A percentile compares a stretch with the other conserved stretches of the same genome.
Evolutionary conservation across 495 filamentous ascomycete genomes (phyloP).

Genomic region (Aspergillus haitiensis): DNA sequence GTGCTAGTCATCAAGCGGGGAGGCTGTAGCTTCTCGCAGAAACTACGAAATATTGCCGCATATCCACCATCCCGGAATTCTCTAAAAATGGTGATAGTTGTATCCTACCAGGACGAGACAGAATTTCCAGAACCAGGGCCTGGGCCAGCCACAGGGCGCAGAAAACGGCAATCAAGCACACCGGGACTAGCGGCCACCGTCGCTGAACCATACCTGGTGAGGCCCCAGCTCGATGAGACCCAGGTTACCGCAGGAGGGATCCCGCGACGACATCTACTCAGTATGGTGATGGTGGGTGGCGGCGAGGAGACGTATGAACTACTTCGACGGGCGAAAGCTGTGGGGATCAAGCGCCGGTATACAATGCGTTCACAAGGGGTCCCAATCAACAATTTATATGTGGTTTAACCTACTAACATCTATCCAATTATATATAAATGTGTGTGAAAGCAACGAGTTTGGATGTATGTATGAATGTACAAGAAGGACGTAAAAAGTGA

Average conservation of each 20-base stretch:
- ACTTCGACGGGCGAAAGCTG: conserved; percentile 55
- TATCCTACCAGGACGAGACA: conserved; percentile 59
- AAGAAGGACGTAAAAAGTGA: too few species aligned
- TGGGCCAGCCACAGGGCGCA: neutral
- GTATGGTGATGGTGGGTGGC: conserved; percentile 83
- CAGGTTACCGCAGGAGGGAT: conserved; percentile 74
- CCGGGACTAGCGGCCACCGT: conserved; percentile 42
- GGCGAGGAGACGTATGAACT: conserved; percentile 66
- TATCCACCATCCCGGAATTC: conserved; percentile 59
- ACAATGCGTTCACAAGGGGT: conserved; percentile 78
- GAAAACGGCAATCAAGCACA: neutral
- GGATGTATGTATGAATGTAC: too few species aligned
- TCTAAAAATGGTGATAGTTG: conserved; percentile 79
- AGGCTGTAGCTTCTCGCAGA: conserved; percentile 79
- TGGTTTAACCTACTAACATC: conserved; percentile 47
- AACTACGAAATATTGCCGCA: conserved; percentile 79
- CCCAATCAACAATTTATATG: conserved; percentile 74
- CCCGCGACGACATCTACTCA: conserved; percentile 67
- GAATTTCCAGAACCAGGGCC: neutral
- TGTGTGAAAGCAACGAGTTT: neutral
- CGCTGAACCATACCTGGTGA: conserved; percentile 49
- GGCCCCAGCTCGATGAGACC: conserved; percentile 74
- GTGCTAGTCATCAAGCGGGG: conserved; percentile 83
- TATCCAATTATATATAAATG: neutral
- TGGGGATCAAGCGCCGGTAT: conserved; percentile 78